Evolutionary conservation across 805 yeast species (phyloP).

Genomic region (Pichia cephalocereana): DNA sequence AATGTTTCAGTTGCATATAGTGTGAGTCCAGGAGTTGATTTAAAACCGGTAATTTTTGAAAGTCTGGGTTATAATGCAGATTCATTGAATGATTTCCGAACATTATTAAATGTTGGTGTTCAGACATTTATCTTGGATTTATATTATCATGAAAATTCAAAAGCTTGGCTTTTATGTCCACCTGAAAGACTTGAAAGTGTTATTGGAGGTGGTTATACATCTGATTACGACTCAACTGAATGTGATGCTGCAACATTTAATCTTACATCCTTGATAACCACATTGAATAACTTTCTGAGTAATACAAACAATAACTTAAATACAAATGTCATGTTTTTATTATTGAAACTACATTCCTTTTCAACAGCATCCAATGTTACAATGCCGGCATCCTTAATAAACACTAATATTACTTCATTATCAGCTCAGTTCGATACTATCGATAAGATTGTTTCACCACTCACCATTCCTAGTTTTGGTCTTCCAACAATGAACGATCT

Average conservation of each 20-base stretch:
- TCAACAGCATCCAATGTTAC: not conserved
- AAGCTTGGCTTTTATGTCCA: conserved; percentile 52
- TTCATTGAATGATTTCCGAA: conserved; percentile 21
- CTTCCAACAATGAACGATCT: conserved; percentile 16
- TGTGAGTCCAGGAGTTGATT: conserved; percentile 31
- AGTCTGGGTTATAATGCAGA: conserved; percentile 24
- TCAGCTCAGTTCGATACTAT: not conserved
- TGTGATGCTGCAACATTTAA: conserved; percentile 17
- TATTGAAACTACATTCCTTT: conserved; percentile 28
- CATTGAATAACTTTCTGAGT: conserved; percentile 27
- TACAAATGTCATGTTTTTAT: conserved; percentile 34
- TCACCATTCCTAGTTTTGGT: not conserved
- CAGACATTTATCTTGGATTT: conserved; percentile 43
- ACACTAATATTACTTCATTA: conserved; percentile 9
- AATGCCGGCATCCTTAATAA: conserved; percentile 1
- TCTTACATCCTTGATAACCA: conserved; percentile 18
- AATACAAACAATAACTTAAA: conserved; percentile 38
- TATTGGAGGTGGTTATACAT: no score
- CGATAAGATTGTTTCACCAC: conserved; percentile 3
- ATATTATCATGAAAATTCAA: conserved; percentile 41
- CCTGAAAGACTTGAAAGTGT: not conserved
- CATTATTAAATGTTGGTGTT: conserved; percentile 35
- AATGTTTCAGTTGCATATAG: conserved; percentile 33
- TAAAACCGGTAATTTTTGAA: conserved; percentile 26
- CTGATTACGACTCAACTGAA: not conserved